These are phyloP conservation scores for Neurospora sp. DNA, from an alignment of 2,329 filamentous ascomycete species.

Conservation along the genomic window DNA sequence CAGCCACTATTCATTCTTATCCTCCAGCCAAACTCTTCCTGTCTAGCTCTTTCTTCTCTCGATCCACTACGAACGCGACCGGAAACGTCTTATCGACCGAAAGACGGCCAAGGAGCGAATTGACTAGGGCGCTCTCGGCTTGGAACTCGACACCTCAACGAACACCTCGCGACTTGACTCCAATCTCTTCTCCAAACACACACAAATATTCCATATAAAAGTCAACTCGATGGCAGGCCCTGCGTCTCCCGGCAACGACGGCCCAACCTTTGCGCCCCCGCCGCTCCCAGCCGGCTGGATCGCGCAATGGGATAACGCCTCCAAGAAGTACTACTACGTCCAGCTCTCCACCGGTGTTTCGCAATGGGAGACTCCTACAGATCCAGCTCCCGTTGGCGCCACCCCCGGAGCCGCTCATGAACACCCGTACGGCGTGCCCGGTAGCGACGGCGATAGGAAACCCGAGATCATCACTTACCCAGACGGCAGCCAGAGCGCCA, in stretches of 20 bases:
- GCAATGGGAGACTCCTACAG: constrained; percentile 64
- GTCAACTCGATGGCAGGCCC: constrained; percentile 40
- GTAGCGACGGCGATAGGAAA: constrained; percentile 18
- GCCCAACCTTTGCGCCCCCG: constrained; percentile 50
- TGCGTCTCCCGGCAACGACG: constrained; percentile 47
- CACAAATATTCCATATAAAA: not conserved
- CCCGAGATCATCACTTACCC: constrained; percentile 50
- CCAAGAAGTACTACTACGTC: constrained; percentile 60
- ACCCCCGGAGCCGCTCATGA: constrained; percentile 45
- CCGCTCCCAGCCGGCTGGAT: constrained; percentile 57
- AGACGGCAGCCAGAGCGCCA: constrained; percentile 52
- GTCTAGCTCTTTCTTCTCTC: not conserved
- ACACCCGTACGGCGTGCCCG: constrained; percentile 51
- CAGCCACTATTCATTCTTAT: not conserved
- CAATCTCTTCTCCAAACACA: not conserved
- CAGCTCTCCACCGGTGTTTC: constrained; percentile 62
- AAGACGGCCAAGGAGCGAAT: not conserved
- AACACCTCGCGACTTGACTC: not conserved
- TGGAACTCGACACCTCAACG: not conserved
- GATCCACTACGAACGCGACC: not conserved
- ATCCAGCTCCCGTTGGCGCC: constrained; percentile 51
- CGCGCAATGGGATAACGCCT: constrained; percentile 56
- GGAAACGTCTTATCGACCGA: not conserved
- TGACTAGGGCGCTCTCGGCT: not conserved
- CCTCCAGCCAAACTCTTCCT: not conserved